Conservation (phyloP, 164 flowering plant species). For the Stephania japonica region DNA sequence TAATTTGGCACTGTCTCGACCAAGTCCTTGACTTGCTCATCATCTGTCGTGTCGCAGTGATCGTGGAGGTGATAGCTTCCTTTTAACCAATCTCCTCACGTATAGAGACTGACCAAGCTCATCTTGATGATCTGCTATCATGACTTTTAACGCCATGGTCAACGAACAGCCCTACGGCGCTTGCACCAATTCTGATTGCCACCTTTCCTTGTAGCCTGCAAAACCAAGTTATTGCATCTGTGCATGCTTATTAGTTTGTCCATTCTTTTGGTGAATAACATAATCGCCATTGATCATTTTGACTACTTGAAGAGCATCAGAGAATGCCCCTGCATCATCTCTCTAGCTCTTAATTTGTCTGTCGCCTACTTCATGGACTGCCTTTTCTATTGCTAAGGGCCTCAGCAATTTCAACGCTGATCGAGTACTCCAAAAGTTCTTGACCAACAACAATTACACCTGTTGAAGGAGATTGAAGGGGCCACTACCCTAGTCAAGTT, state of each 20-base stretch:
- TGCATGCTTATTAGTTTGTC: not conserved
- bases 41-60: conserved; percentile 44
- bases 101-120: conserved; percentile 12
- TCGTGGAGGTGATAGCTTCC: conserved; percentile 20
- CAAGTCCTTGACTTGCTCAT: conserved; percentile 24
- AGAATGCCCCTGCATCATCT: no score
- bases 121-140: conserved; percentile 17
- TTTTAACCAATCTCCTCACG: conserved; percentile 20
- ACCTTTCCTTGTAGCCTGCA: conserved; percentile 19
- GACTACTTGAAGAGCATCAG: no score
- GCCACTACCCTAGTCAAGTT: no score
- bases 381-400: no score
- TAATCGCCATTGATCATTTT: no score
- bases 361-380: no score
- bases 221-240: not conserved
- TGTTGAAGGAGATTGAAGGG: no score
- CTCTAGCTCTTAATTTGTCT: no score
- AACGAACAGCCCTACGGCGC: conserved; percentile 8
- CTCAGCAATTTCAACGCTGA: no score
- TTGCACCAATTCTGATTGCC: conserved; percentile 19
- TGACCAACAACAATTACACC: no score
- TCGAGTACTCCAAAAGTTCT: no score
- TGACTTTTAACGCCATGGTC: conserved; percentile 18
- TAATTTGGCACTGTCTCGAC: conserved; percentile 33
- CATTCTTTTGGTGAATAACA: no score